Evolutionary conservation across 1,139 yeast species (phyloP).

Genomic region (Yamadazyma pseudoaaseri): DNA sequence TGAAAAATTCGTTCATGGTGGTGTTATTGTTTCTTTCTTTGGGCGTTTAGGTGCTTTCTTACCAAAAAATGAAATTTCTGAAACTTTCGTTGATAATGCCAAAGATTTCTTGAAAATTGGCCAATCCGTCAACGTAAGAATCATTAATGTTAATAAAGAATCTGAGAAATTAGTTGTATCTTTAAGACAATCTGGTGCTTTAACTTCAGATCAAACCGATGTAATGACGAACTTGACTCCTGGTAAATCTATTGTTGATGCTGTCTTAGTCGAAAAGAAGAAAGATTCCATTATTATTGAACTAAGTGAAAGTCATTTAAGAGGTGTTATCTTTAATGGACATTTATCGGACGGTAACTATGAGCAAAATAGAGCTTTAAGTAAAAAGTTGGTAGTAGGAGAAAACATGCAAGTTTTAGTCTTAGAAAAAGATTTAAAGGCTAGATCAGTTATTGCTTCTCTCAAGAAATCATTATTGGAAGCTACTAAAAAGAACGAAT

Average conservation of each 20-base stretch:
- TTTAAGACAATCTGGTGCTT: conserved; percentile 62
- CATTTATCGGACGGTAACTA: conserved; percentile 75
- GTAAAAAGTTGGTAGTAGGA: conserved; percentile 62
- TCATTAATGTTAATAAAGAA: conserved; percentile 56
- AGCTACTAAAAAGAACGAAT: conserved; percentile 51
- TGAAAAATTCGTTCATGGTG: conserved; percentile 67
- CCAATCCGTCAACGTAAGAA: conserved; percentile 76
- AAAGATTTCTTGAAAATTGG: conserved; percentile 78
- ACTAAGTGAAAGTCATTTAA: conserved; percentile 50
- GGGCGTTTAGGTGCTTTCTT: conserved; percentile 76
- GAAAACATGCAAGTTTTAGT: conserved; percentile 58
- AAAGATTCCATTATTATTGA: conserved; percentile 73
- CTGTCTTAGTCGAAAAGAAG: conserved; percentile 67
- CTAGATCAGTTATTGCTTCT: conserved; percentile 60
- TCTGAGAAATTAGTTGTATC: conserved; percentile 65
- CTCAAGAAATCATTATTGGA: conserved; percentile 66
- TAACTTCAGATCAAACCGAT: conserved; percentile 48
- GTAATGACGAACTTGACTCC: conserved; percentile 49
- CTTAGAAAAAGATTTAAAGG: conserved; percentile 63
- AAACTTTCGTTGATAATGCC: conserved; percentile 76
- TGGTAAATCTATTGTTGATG: conserved; percentile 67
- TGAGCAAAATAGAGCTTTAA: conserved; percentile 65
- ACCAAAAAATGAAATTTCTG: conserved; percentile 87
- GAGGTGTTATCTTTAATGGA: conserved; percentile 73
- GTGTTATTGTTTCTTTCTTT: conserved; percentile 82